phyloP scores from a whole-genome alignment of 805 yeast species.

The Candida railenensis region DNA sequence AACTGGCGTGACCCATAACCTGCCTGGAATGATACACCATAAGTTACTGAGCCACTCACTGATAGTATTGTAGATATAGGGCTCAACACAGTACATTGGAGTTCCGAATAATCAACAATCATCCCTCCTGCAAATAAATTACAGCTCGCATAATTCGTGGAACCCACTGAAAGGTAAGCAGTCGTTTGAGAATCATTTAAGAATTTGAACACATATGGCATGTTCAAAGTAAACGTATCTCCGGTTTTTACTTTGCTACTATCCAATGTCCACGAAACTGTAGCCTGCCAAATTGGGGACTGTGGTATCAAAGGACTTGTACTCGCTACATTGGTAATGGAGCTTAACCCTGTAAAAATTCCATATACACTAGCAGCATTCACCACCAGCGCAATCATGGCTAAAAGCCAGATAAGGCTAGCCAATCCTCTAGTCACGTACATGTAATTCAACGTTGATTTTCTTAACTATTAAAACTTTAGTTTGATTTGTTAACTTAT shows the following conservation, averaged over 20 bases:
- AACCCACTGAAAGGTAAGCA: conserved; percentile 9
- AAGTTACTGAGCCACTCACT: background rate
- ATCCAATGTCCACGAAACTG: conserved; percentile 18
- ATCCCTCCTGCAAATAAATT: conserved; percentile 8
- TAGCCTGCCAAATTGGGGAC: conserved; percentile 16
- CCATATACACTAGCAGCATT: too few species aligned
- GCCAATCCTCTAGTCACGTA: too few species aligned
- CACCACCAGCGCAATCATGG: too few species aligned
- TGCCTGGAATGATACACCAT: background rate
- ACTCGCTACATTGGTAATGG: too few species aligned
- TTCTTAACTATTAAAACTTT: too few species aligned
- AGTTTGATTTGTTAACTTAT: too few species aligned
- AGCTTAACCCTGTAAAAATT: too few species aligned
- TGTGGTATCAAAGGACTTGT: too few species aligned
- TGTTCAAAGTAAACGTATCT: conserved; percentile 24
- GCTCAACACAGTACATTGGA: background rate
- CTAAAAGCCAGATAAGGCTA: too few species aligned
- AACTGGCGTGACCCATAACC: conserved; percentile 7
- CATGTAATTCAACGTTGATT: too few species aligned
- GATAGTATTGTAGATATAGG: background rate
- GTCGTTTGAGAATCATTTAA: conserved; percentile 8
- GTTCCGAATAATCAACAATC: conserved; percentile 1
- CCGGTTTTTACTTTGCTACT: conserved; percentile 16
- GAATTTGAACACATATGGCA: conserved; percentile 27
- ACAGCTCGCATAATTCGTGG: conserved; percentile 9